Percentiles rank a stretch among this genome's conserved stretches.
Evolutionary conservation across 805 yeast species (phyloP).

Genomic region (Cephaloascus fragrans): DNA sequence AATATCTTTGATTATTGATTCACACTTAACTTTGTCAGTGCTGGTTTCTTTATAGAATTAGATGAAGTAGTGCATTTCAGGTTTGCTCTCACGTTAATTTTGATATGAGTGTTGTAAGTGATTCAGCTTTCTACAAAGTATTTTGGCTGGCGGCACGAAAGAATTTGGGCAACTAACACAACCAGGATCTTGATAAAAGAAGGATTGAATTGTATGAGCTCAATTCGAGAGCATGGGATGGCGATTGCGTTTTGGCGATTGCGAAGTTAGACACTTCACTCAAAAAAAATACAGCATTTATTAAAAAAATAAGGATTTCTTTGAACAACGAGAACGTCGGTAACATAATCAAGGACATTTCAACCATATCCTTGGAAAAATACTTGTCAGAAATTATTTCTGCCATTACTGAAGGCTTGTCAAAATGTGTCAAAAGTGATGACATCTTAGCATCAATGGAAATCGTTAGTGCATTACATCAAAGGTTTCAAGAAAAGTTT

Average conservation of each 20-base stretch:
- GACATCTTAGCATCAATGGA: constrained; percentile 60
- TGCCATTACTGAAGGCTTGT: constrained; percentile 53
- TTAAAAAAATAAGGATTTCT: constrained; percentile 54
- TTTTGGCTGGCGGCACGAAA: too few species aligned
- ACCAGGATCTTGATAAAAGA: constrained; percentile 4
- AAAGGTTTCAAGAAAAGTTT: constrained; percentile 50
- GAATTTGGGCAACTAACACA: too few species aligned
- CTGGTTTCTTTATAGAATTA: too few species aligned
- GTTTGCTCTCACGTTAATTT: too few species aligned
- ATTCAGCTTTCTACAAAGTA: too few species aligned
- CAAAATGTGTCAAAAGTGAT: constrained; percentile 37
- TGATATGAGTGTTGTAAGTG: too few species aligned
- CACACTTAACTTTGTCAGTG: too few species aligned
- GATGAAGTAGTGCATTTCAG: too few species aligned
- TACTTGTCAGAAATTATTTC: constrained; percentile 62
- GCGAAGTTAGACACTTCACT: constrained; percentile 59
- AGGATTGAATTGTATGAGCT: constrained; percentile 22
- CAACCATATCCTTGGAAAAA: constrained; percentile 56
- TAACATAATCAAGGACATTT: constrained; percentile 49
- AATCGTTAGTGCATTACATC: constrained; percentile 65
- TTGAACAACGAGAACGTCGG: constrained; percentile 40
- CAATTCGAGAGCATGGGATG: constrained; percentile 47
- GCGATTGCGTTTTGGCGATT: constrained; percentile 22
- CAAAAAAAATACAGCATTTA: constrained; percentile 74
- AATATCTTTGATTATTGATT: too few species aligned